Conservation (phyloP, 2,329 filamentous ascomycete genomes). For the Curvularia spicifera region DNA sequence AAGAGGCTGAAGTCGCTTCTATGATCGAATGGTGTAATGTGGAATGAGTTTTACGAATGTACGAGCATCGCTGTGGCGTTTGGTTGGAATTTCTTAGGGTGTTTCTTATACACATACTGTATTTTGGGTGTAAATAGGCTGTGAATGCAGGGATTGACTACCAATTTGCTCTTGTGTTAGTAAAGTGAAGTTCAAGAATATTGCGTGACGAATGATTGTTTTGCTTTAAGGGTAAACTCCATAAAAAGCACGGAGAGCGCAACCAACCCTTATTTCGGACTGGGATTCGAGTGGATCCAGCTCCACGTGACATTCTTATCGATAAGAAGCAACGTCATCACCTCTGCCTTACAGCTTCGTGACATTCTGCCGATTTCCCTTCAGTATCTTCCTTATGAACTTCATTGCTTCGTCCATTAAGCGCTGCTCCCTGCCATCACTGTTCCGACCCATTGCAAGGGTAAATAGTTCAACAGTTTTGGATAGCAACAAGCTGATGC, state of each 20-base stretch:
- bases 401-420: conserved; percentile 37
- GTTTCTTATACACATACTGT: neutral
- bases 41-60: conserved; percentile 22
- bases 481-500: conserved; percentile 25
- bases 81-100: conserved; percentile 2
- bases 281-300: too few relatives aligned
- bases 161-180: neutral
- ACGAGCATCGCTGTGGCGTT: conserved; percentile 14
- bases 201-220: neutral
- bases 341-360: conserved; percentile 46
- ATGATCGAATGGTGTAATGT: conserved; percentile 19
- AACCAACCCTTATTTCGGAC: neutral
- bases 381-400: conserved; percentile 44
- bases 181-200: neutral
- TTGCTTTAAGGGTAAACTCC: neutral
- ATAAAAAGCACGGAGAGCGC: neutral
- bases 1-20: conserved; percentile 33
- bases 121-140: neutral
- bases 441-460: conserved; percentile 27
- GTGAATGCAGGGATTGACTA: neutral
- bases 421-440: conserved; percentile 30
- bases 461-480: conserved; percentile 1
- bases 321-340: conserved; percentile 35
- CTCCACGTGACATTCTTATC: conserved; percentile 2
- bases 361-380: conserved; percentile 55